Evolutionary conservation across 2,329 filamentous ascomycete species (phyloP).

Genomic region (Fusarium sambucinum): DNA sequence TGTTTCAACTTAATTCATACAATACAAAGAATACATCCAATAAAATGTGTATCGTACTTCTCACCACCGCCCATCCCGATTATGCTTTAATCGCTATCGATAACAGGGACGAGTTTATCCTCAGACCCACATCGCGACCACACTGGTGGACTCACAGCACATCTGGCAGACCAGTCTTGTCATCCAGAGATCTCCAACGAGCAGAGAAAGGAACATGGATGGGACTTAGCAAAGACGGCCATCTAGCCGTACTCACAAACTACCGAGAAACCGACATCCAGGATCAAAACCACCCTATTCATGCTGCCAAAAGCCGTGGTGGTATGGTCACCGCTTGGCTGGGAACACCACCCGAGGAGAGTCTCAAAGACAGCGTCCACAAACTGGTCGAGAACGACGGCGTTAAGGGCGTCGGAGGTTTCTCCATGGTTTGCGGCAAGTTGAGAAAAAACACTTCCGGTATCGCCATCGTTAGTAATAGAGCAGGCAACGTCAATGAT

Average conservation of each 20-base stretch:
- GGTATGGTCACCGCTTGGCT: conserved; percentile 74
- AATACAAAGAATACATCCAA: too few relatives aligned
- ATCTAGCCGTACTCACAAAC: conserved; percentile 75
- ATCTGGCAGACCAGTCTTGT: conserved; percentile 63
- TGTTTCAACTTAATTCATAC: too few relatives aligned
- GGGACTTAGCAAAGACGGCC: conserved; percentile 69
- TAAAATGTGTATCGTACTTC: conserved; percentile 80
- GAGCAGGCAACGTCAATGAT: conserved; percentile 63
- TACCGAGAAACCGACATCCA: conserved; percentile 68
- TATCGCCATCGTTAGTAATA: conserved; percentile 73
- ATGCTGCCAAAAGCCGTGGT: conserved; percentile 69
- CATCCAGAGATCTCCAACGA: conserved; percentile 71
- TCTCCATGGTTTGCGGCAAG: conserved; percentile 75
- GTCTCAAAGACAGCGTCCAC: conserved; percentile 63
- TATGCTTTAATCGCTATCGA: conserved; percentile 82
- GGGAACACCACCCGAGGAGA: conserved; percentile 61
- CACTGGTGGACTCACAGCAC: conserved; percentile 70
- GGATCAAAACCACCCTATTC: conserved; percentile 65
- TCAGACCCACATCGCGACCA: conserved; percentile 72
- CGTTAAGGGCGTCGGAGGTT: conserved; percentile 73
- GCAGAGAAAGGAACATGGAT: conserved; percentile 75
- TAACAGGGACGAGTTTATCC: conserved; percentile 81
- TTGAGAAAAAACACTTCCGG: conserved; percentile 63
- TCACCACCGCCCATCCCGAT: conserved; percentile 80
- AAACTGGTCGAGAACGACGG: conserved; percentile 64